Evolutionary conservation across 2,329 filamentous ascomycete genomes (phyloP).

Genomic region (Chrysoporthe deuterocubensis): DNA sequence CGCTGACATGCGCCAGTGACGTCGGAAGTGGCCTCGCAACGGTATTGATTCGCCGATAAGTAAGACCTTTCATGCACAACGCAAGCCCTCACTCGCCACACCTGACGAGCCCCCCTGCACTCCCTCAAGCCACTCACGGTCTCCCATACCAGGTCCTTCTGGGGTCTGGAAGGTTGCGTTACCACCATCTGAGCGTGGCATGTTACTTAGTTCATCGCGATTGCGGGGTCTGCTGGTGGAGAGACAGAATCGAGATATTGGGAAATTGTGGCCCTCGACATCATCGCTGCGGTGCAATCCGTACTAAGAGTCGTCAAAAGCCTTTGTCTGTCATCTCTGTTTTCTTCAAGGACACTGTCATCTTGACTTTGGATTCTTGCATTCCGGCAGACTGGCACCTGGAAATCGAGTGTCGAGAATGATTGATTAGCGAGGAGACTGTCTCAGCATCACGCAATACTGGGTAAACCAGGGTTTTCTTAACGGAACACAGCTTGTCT

Average conservation of each 20-base stretch:
- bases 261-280: slow-evolving; percentile 4
- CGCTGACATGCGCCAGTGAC: slow-evolving; percentile 9
- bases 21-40: neutral
- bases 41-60: slow-evolving; percentile 2
- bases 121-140: slow-evolving; percentile 7
- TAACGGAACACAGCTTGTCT: neutral
- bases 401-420: neutral
- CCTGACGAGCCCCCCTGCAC: neutral
- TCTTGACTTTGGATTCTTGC: neutral
- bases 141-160: neutral
- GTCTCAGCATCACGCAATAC: neutral
- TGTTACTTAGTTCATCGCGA: neutral
- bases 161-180: neutral
- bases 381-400: neutral
- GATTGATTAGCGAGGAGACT: neutral
- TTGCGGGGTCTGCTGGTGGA: neutral
- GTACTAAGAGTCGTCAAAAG: neutral
- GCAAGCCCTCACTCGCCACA: slow-evolving; percentile 12
- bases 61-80: slow-evolving; percentile 1
- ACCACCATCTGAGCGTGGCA: slow-evolving; percentile 2
- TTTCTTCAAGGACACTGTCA: neutral
- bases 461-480: slow-evolving; percentile 1
- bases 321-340: neutral
- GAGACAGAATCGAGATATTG: neutral
- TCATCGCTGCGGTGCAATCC: neutral